Conservation (phyloP, 2,329 filamentous ascomycete species). For the Leptodontidium sp. region DNA sequence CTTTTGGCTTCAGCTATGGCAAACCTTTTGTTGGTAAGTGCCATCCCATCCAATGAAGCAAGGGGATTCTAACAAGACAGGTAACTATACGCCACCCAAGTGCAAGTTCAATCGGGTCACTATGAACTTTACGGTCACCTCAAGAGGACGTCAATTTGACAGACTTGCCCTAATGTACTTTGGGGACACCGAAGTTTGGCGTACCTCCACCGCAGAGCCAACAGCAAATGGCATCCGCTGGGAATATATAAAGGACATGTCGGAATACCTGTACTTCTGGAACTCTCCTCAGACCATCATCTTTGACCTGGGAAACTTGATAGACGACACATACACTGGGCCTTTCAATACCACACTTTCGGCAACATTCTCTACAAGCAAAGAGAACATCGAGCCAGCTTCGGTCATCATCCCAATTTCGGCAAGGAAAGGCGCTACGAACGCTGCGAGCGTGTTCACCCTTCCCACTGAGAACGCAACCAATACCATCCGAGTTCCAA, state of each 20-base stretch:
- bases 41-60: background rate
- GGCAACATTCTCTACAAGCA: conserved; percentile 71
- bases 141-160: conserved; percentile 78
- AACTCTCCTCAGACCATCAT: conserved; percentile 75
- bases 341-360: conserved; percentile 77
- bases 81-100: conserved; percentile 69
- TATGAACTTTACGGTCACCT: conserved; percentile 79
- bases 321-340: conserved; percentile 76
- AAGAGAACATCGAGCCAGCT: conserved; percentile 57
- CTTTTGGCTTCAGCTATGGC: conserved; percentile 78
- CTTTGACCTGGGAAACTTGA: conserved; percentile 79
- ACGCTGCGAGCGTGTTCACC: conserved; percentile 70
- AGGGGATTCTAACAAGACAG: conserved; percentile 48
- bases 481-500: conserved; percentile 68
- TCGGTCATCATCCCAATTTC: conserved; percentile 75
- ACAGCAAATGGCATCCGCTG: conserved; percentile 74
- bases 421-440: conserved; percentile 56
- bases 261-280: conserved; percentile 73
- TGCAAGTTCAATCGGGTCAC: conserved; percentile 78
- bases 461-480: conserved; percentile 70
- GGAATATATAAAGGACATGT: conserved; percentile 83
- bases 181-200: conserved; percentile 80
- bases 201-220: conserved; percentile 84
- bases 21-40: conserved; percentile 72
- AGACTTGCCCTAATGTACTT: conserved; percentile 79